Percentiles rank a stretch among this genome's conserved stretches.
These are phyloP conservation scores for Vigna radiata DNA, from an alignment of 306 rosid genomes.

Conservation along the genomic window DNA sequence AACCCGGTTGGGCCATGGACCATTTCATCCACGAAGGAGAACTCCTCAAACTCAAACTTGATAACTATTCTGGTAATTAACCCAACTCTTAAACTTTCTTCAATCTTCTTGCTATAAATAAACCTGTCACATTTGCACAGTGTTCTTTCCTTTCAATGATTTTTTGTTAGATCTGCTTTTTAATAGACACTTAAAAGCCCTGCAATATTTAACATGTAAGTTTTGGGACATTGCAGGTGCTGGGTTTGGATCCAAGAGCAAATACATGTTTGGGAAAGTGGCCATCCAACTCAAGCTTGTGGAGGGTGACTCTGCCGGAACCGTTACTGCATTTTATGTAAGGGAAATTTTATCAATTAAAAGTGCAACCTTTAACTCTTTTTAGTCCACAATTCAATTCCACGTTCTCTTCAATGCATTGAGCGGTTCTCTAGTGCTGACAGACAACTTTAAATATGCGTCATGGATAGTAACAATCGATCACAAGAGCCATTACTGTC, in stretches of 20 bases:
- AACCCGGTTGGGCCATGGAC: conserved; percentile 86
- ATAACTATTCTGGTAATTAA: conserved; percentile 73
- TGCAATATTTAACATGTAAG: not conserved
- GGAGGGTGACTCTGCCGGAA: conserved; percentile 96
- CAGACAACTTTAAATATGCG: conserved; percentile 26
- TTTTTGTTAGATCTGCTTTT: conserved; percentile 7
- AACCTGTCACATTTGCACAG: not conserved
- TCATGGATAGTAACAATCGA: conserved; percentile 7
- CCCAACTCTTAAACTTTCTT: not conserved
- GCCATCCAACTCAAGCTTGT: conserved; percentile 80
- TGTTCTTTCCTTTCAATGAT: not conserved
- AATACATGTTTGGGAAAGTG: conserved; percentile 88
- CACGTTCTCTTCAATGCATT: conserved; percentile 18
- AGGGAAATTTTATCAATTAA: conserved; percentile 27
- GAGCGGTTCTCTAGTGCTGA: conserved; percentile 34
- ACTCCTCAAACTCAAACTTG: conserved; percentile 76
- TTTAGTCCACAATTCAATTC: not conserved
- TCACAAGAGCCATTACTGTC: conserved; percentile 32
- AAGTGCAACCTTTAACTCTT: too few species aligned
- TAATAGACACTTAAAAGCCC: not conserved
- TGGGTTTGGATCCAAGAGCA: conserved; percentile 87
- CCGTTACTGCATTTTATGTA: conserved; percentile 93
- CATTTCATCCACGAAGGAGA: conserved; percentile 86
- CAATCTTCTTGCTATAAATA: not conserved
- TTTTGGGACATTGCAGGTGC: conserved; percentile 67